Conservation (phyloP, 2,329 filamentous ascomycete species). For the Huntiella abstrusa region DNA sequence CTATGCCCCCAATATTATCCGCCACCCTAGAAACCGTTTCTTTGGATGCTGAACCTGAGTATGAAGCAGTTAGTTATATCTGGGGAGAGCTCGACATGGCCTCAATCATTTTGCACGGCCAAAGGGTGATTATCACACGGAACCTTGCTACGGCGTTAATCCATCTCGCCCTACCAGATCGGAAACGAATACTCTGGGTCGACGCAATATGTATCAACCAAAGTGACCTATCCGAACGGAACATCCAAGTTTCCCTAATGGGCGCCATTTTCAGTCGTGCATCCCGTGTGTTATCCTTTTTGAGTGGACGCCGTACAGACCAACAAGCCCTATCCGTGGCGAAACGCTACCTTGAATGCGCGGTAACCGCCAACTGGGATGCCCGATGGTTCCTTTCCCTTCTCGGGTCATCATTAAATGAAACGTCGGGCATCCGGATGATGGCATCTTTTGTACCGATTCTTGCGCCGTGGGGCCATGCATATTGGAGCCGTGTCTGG, state of each 20-base stretch:
- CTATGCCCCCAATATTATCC: not conserved
- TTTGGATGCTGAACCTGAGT: slow-evolving; percentile 2
- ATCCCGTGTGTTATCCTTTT: slow-evolving; percentile 12
- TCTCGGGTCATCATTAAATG: not conserved
- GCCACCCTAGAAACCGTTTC: not conserved
- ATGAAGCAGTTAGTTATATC: slow-evolving; percentile 13
- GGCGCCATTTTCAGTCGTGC: slow-evolving; percentile 13
- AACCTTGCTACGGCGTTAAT: slow-evolving; percentile 12
- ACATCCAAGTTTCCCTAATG: slow-evolving; percentile 13
- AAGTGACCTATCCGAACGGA: slow-evolving; percentile 11
- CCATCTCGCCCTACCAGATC: slow-evolving; percentile 7
- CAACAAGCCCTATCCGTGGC: slow-evolving; percentile 4
- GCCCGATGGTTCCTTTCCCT: not conserved
- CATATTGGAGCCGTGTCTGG: slow-evolving; percentile 6
- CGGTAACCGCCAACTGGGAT: slow-evolving; percentile 1
- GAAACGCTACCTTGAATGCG: slow-evolving; percentile 1
- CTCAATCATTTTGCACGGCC: not conserved
- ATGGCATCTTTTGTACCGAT: not conserved
- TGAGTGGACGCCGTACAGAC: slow-evolving; percentile 9
- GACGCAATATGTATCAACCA: slow-evolving; percentile 13
- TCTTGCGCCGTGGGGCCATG: not conserved
- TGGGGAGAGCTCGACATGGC: slow-evolving; percentile 12
- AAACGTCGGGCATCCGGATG: not conserved
- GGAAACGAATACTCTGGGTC: slow-evolving; percentile 12
- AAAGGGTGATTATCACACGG: slow-evolving; percentile 8